Conservation (phyloP, 1,284 basidiomycete species). For the Tylopilus sp. region DNA sequence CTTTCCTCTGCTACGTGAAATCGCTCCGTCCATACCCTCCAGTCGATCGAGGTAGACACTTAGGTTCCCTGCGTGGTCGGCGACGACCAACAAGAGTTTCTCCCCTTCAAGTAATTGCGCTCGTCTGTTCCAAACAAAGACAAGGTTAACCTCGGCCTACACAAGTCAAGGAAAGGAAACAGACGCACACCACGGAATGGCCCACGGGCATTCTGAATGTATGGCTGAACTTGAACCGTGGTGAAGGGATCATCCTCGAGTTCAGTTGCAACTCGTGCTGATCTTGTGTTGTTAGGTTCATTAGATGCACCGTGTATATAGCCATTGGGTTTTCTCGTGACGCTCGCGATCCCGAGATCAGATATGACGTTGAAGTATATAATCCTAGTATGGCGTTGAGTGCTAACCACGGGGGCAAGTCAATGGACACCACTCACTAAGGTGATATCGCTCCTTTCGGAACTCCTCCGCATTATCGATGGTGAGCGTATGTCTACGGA, state of each 20-base stretch:
- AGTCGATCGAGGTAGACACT: conserved; percentile 43
- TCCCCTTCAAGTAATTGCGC: conserved; percentile 39
- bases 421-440: neutral
- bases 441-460: neutral
- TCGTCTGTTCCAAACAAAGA: conserved; percentile 31
- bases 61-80: conserved; percentile 36
- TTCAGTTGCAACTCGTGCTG: conserved; percentile 44
- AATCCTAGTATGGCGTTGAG: neutral
- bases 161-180: neutral
- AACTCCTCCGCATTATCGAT: neutral
- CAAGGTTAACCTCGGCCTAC: neutral
- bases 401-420: neutral
- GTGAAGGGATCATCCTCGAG: conserved; percentile 38
- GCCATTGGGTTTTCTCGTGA: conserved; percentile 26
- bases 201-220: conserved; percentile 39
- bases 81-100: conserved; percentile 44
- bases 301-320: conserved; percentile 37
- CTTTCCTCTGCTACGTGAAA: conserved; percentile 33
- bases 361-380: conserved; percentile 5
- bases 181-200: conserved; percentile 38
- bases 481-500: neutral
- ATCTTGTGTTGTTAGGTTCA: conserved; percentile 44
- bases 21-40: conserved; percentile 32
- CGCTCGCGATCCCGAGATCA: conserved; percentile 15
- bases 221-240: conserved; percentile 26